Evolutionary conservation across 768 basidiomycete species (phyloP), one percentile per base, ranked within the genome.

Genomic region (Phylloporus scabripes): DNA sequence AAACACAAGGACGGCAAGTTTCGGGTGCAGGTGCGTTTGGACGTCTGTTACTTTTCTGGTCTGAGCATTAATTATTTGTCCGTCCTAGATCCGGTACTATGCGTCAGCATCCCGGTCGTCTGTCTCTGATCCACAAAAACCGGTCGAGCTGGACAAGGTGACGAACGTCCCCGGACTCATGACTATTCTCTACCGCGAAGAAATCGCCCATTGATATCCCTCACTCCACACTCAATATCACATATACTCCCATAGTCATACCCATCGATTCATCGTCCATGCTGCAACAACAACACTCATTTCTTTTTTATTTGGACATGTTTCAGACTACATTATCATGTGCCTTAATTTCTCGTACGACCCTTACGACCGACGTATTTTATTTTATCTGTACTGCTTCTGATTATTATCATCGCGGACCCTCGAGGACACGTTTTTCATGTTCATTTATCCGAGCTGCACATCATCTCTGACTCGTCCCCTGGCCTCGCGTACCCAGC

Each of bases 111-210:
- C 81, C 3, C 77, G 74, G 44, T 79, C 81, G 3, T 59, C 66
- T 7, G 55, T 55, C 2, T 65, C 70, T 3, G 84, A 89, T 63
- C 79, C 85, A 12, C 75, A 75, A 57, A 72, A 71, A 21, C 85
- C 85, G 1, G 77, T 87, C 21, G 78, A 79, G 1, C 61, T 87
- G 41, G 78, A 84, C 50, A 74, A 77, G 50, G 80, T 76, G 42
- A 75, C 70, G 55, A 74, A 77, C 53, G 74, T 89, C 6, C 82
- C 83, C 2, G 87, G 87, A 8, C 73, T 87, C 26, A 90, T 89
- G 87, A 87, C 83, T 33, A 78, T 88, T 60, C 21, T 82, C 43
- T 69, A 68, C 41, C 72, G 81, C 42, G 71, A 66, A 53, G 67
- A 60, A 48, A 39, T 60, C 21, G 21, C 40, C 2, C 49, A 36